Conservation (phyloP, 345 rosid genomes). For the Populus pruinosa region DNA sequence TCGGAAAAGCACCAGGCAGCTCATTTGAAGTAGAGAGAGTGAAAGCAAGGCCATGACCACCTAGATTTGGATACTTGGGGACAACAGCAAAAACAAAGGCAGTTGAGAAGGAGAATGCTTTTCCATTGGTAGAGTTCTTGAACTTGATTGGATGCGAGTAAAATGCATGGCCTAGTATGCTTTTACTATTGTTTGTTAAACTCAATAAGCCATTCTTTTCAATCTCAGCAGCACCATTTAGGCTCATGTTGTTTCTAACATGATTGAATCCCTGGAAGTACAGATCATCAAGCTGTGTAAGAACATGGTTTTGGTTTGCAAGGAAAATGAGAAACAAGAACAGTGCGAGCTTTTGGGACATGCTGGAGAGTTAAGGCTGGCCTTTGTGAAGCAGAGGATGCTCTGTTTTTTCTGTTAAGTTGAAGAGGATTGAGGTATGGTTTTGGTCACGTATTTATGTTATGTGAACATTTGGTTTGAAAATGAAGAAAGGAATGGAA, state of each 20-base stretch:
- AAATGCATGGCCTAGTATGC: background rate
- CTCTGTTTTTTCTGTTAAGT: background rate
- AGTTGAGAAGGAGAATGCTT: background rate
- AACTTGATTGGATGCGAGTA: background rate
- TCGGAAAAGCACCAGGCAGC: background rate
- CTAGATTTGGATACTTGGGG: too few species aligned
- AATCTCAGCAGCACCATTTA: background rate
- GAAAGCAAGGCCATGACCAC: background rate
- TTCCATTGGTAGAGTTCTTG: background rate
- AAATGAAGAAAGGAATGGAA: too few species aligned
- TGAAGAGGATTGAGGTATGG: too few species aligned
- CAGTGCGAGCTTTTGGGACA: background rate
- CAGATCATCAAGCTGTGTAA: conserved; percentile 9
- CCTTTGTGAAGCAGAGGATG: background rate
- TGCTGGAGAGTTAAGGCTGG: background rate
- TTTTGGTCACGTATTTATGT: background rate
- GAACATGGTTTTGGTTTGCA: conserved; percentile 9
- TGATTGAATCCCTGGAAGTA: conserved; percentile 14
- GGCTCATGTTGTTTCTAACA: conserved; percentile 31
- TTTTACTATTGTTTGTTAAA: background rate
- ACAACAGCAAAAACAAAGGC: background rate
- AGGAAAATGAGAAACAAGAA: conserved; percentile 2
- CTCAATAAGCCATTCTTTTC: background rate
- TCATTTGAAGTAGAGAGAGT: background rate
- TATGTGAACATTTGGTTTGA: too few species aligned